Base-by-base conservation (phyloP, 345 rosid genomes). In the Ceriops decandra region DNA sequence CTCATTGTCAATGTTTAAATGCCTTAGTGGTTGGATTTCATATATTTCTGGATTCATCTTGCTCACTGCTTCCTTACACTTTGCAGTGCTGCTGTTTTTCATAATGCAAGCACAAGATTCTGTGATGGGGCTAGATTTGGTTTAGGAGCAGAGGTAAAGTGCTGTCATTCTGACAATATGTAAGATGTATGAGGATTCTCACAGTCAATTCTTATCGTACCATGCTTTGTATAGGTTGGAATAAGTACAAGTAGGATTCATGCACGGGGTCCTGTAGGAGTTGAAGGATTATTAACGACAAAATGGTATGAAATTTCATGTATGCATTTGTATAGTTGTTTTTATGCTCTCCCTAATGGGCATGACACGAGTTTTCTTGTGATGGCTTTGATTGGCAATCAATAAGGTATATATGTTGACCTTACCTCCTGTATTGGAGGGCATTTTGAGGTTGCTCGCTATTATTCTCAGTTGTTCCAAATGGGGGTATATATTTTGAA, bases 261-360 rank as follows among this genome's bases (percentile, higher is more conserved):
- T 76, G 99, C 99, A 16, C 97, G 99, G 7, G 99, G 99, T 68
- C 98, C 99, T 53, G 99, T 95, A 1, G 99, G 98, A 51, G 98
- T 95, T 9, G 99, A 90, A 81, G 99, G 99, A 68, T 62, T 95
- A 79, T 75, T 95, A 62, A 95, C 99, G 20, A 95, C 98, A 60
- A 79, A 89, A 92, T 95, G 99, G 99, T 95, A 85, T 57, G 75
- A 5, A 56, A 49, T 68, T 36, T 32, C 60, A 47, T 60, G 20
- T 36, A 10, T 63, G 32, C 19, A 20, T 28, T 26, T 59, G 28
- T 68, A 3, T 7, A 6, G 1, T 52, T 59, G 16, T 1, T 54
- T 56, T 26, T 21, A 26, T 3, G 11, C 5, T 54, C 30, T 54
- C 30, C 2, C 15, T 38, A 15, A 38, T 11, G 16, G 13, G 17